phyloP scores from a whole-genome alignment of 768 basidiomycete species.

The Boletus edulis region DNA sequence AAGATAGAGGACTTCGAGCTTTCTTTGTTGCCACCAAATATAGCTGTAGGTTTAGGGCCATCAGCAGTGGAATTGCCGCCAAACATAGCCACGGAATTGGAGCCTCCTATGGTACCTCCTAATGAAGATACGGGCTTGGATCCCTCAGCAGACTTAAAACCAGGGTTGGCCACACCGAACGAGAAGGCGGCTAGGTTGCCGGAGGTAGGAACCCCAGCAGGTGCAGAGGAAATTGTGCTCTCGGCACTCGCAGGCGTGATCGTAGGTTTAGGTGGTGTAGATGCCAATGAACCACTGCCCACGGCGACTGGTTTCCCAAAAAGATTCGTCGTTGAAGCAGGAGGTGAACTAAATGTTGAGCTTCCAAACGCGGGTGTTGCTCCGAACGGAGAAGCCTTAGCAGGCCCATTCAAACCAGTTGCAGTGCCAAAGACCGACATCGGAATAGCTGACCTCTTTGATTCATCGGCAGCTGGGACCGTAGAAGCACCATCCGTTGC shows the following conservation, averaged over 20 bases:
- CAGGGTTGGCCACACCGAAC: conserved; percentile 14
- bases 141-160: conserved; percentile 16
- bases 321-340: conserved; percentile 9
- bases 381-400: conserved; percentile 25
- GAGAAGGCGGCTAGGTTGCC: conserved; percentile 16
- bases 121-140: conserved; percentile 17
- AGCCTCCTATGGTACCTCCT: conserved; percentile 7
- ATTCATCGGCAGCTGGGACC: conserved; percentile 16
- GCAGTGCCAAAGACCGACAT: conserved; percentile 16
- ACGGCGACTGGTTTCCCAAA: conserved; percentile 13
- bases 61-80: conserved; percentile 9
- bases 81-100: conserved; percentile 2
- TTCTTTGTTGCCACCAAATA: conserved; percentile 6
- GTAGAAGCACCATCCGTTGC: conserved; percentile 23
- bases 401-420: conserved; percentile 18
- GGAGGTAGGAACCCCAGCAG: conserved; percentile 15
- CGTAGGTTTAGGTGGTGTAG: conserved; percentile 15
- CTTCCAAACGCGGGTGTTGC: conserved; percentile 20
- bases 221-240: conserved; percentile 12
- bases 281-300: conserved; percentile 21
- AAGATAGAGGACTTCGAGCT: conserved; percentile 1
- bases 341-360: conserved; percentile 13
- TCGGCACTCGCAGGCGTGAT: conserved; percentile 14
- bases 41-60: conserved; percentile 12
- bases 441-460: conserved; percentile 26